Percentiles rank a stretch among this genome's conserved stretches.
These are phyloP conservation scores for Vaccinium myrtillus DNA, from an alignment of 148 eudicot genomes.

Conservation along the genomic window DNA sequence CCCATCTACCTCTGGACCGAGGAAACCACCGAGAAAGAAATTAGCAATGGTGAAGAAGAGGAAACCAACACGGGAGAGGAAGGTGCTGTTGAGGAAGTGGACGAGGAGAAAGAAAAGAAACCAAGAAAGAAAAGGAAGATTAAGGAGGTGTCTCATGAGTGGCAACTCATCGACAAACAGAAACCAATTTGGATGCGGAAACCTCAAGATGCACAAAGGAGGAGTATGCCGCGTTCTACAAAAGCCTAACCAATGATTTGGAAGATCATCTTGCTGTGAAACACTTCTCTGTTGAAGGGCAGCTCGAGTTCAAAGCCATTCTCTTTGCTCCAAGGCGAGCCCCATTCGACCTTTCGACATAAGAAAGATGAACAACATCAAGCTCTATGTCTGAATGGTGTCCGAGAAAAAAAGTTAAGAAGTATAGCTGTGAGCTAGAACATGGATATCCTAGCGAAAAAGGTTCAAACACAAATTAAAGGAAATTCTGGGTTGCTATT, in stretches of 20 bases:
- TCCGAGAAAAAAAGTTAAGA: not conserved
- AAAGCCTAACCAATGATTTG: too few relatives aligned
- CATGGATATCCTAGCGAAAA: too few relatives aligned
- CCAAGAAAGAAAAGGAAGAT: not conserved
- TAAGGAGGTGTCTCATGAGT: constrained; percentile 12
- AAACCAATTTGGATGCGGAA: constrained; percentile 12
- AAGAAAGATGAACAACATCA: not conserved
- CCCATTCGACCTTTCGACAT: constrained; percentile 1
- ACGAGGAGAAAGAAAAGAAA: constrained; percentile 9
- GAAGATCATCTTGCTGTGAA: constrained; percentile 5
- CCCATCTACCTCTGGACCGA: constrained; percentile 10
- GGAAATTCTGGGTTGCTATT: too few relatives aligned
- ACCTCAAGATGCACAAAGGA: not conserved
- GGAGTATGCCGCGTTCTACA: too few relatives aligned
- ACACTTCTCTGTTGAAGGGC: constrained; percentile 9
- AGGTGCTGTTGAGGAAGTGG: constrained; percentile 8
- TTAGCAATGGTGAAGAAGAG: constrained; percentile 3
- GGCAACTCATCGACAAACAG: constrained; percentile 14
- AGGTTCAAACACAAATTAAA: too few relatives aligned
- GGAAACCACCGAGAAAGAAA: constrained; percentile 10
- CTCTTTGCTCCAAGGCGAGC: constrained; percentile 7
- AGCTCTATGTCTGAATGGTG: constrained; percentile 10
- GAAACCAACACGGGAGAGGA: constrained; percentile 4
- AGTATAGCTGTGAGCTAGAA: too few relatives aligned
- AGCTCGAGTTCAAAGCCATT: constrained; percentile 14